phyloP scores from a whole-genome alignment of 768 basidiomycete species.

The Lentinus brumalis region DNA sequence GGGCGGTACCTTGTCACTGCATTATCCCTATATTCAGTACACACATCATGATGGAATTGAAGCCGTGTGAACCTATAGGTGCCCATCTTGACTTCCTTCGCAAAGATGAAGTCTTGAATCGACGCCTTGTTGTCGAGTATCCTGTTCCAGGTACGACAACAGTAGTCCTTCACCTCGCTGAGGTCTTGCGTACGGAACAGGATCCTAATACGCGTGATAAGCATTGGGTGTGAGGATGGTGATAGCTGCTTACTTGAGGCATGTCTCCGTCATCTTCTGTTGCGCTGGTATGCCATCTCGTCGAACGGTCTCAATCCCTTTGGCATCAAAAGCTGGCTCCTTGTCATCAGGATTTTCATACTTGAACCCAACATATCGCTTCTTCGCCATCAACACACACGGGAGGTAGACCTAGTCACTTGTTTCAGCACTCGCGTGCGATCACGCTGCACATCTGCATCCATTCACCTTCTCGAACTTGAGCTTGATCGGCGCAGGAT shows the following conservation, averaged over 20 bases:
- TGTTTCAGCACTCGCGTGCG: background rate
- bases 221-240: background rate
- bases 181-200: slow-evolving; percentile 90
- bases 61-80: slow-evolving; percentile 72
- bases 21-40: background rate
- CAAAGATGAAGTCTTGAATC: slow-evolving; percentile 92
- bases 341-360: slow-evolving; percentile 82
- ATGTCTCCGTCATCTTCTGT: slow-evolving; percentile 89
- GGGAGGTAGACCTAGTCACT: slow-evolving; percentile 82
- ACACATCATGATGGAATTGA: background rate
- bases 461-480: slow-evolving; percentile 91
- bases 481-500: slow-evolving; percentile 90
- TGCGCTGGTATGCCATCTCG: slow-evolving; percentile 91
- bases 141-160: slow-evolving; percentile 80
- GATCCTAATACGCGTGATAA: slow-evolving; percentile 51
- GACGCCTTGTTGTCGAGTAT: slow-evolving; percentile 79
- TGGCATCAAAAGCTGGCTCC: slow-evolving; percentile 88
- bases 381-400: slow-evolving; percentile 95
- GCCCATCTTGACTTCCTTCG: slow-evolving; percentile 92
- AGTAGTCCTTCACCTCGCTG: slow-evolving; percentile 87
- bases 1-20: slow-evolving; percentile 79
- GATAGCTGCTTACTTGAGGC: slow-evolving; percentile 66
- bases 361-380: slow-evolving; percentile 97
- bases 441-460: background rate
- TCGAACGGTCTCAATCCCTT: slow-evolving; percentile 96